Evolutionary conservation across 495 filamentous ascomycete species (phyloP), one percentile per base, ranked within the genome.

Genomic region (Copromyces sp.): DNA sequence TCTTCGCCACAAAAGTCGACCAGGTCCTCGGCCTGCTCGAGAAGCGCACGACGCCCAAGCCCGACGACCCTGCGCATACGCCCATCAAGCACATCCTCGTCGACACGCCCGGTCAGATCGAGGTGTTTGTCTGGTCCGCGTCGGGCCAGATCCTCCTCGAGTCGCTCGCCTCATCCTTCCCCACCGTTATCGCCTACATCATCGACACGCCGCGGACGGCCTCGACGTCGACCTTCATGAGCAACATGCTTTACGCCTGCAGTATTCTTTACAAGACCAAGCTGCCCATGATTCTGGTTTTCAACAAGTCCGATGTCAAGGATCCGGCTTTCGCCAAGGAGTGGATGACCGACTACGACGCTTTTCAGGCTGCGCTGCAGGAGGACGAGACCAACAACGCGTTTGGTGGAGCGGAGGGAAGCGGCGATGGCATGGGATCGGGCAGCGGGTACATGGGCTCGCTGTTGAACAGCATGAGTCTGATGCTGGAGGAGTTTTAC

Each of bases 291-390:
- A 95, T 99, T 32, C 81, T 99, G 17, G 95, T 98, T 4, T 98
- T 98, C 85, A 99, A 99, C 83, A 99, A 99, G 84, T 97, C 94
- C 0, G 95, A 99, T 79, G 92, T 95, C 7, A 91, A 95, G 78
- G 92, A 95, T 77, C 93, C 94, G 3, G 87, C 86, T 29, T 97
- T 97, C 76, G 95, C 93, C 9, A 96, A 97, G 84, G 94, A 98
- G 80, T 99, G 95, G 95, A 99, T 99, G 95, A 97, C 94, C 20
- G 94, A 99, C 79, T 98, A 96, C 77, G 95, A 98, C 74, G 90
- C 92, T 16, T 99, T 99, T 82, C 96, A 98, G 81, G 88, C 87
- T 39, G 95, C 95, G 45, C 82, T 99, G 40, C 85, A 88, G 42
- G 81, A 87, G 69, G 94, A 97, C 80, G 93, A 98, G 82, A 89